phyloP scores from a whole-genome alignment of 208 protist species.

The Leishmania amazonensis region DNA sequence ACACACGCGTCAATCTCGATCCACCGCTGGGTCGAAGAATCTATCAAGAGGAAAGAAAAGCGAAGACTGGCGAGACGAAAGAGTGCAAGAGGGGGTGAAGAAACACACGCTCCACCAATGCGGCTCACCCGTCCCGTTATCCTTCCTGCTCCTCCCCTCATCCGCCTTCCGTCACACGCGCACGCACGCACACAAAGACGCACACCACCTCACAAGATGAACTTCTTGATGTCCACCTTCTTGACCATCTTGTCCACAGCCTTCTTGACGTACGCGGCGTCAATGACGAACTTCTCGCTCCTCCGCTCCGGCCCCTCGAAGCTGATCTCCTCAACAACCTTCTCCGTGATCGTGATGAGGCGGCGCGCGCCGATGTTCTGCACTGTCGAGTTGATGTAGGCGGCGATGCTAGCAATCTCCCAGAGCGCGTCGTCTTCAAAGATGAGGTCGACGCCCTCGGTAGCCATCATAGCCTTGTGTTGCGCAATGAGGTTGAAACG shows the following conservation, averaged over 20 bases:
- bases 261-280: conserved; percentile 91
- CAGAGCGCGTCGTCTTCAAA: conserved; percentile 95
- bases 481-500: conserved; percentile 97
- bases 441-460: conserved; percentile 95
- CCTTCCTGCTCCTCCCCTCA: neutral
- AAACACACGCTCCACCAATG: neutral
- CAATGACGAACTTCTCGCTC: conserved; percentile 87
- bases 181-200: neutral
- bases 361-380: conserved; percentile 98
- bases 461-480: conserved; percentile 95
- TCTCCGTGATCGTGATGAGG: conserved; percentile 97
- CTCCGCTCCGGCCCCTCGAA: conserved; percentile 90
- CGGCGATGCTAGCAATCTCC: conserved; percentile 96
- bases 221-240: conserved; percentile 95
- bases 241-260: conserved; percentile 89
- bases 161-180: neutral
- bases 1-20: neutral
- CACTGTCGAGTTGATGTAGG: conserved; percentile 95
- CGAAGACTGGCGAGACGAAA: neutral
- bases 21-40: neutral
- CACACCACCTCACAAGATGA: conserved; percentile 63
- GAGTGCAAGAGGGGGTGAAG: neutral
- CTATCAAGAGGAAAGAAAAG: neutral
- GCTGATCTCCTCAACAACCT: conserved; percentile 97
- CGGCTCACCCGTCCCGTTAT: neutral